These are phyloP conservation scores for Cicer yamashitae DNA, from an alignment of 306 rosid species.

Conservation along the genomic window DNA sequence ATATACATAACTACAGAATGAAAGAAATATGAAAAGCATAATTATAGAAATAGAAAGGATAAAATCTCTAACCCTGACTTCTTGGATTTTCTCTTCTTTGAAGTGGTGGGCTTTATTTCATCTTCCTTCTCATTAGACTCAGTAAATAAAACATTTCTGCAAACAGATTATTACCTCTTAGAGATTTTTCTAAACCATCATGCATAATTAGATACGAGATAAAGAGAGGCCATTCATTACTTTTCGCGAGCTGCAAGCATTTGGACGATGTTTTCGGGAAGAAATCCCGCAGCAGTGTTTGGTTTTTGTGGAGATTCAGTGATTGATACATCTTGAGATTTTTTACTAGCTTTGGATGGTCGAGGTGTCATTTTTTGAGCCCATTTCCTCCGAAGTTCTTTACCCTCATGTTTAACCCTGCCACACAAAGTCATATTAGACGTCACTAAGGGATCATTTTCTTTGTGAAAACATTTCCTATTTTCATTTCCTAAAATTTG, in stretches of 20 bases:
- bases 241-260: constrained; percentile 86
- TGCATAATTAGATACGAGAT: constrained; percentile 11
- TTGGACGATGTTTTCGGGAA: constrained; percentile 75
- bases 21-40: constrained; percentile 17
- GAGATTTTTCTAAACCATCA: constrained; percentile 17
- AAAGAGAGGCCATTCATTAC: constrained; percentile 55
- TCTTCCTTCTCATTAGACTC: constrained; percentile 67
- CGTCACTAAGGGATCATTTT: neutral
- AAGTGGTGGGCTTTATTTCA: constrained; percentile 43
- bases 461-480: no score
- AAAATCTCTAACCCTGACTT: constrained; percentile 64
- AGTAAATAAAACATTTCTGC: constrained; percentile 66
- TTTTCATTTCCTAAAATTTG: no score
- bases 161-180: constrained; percentile 41
- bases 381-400: constrained; percentile 78
- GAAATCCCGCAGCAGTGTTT: constrained; percentile 60
- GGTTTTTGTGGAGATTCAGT: constrained; percentile 50
- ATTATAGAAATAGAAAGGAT: constrained; percentile 12
- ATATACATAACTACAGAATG: constrained; percentile 7
- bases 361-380: constrained; percentile 72
- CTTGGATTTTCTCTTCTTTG: constrained; percentile 66
- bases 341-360: constrained; percentile 49
- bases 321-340: constrained; percentile 45
- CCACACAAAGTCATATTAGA: constrained; percentile 23
- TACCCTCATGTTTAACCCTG: constrained; percentile 76